These are phyloP conservation scores for apple (Malus domestica) DNA, from an alignment of 306 rosid genomes.

Conservation along the genomic window ASM211411v1 NC_041794.1:23816001-23816500, in stretches of 20 bases:
- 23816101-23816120: slow-evolving; percentile 22
- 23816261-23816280: not conserved
- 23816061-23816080: not conserved
- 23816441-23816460: not conserved
- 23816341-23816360: not conserved
- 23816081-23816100: slow-evolving; percentile 19
- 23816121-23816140: slow-evolving; percentile 32
- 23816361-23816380: not conserved
- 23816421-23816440: not conserved
- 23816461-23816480: not conserved
- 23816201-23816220: slow-evolving; percentile 54
- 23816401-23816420: not conserved
- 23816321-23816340: not conserved
- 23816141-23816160: slow-evolving; percentile 67
- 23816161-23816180: slow-evolving; percentile 71
- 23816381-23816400: not conserved
- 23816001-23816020: not conserved
- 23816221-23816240: slow-evolving; percentile 64
- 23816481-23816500: not conserved
- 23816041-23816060: not conserved
- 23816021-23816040: too few species aligned
- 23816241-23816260: slow-evolving; percentile 56
- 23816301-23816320: not conserved
- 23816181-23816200: slow-evolving; percentile 52
- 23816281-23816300: not conserved